Evolutionary conservation across 768 basidiomycete genomes (phyloP).

Genomic region (Pleurotus ostreatus): DNA sequence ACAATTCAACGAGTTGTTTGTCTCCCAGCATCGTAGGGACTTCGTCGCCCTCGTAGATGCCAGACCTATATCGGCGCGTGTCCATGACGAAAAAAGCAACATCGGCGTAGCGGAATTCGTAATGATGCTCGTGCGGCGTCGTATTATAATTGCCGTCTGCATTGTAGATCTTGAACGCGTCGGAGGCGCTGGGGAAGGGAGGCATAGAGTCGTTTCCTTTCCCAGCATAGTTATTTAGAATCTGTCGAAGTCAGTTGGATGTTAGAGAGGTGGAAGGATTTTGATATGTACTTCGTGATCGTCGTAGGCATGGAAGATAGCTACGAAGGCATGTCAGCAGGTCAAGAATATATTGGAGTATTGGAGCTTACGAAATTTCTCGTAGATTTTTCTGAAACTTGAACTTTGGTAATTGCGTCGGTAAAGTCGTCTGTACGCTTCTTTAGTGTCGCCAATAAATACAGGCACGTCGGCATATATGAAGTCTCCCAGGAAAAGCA

Average conservation of each 20-base stretch:
- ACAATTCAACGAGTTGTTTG: conserved; percentile 53
- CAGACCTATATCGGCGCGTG: conserved; percentile 56
- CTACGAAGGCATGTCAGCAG: conserved; percentile 30
- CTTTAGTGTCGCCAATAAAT: conserved; percentile 53
- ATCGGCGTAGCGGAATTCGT: conserved; percentile 62
- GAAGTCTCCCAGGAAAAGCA: conserved; percentile 72
- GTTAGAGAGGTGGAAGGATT: neutral
- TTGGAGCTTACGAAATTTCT: conserved; percentile 55
- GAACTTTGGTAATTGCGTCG: conserved; percentile 61
- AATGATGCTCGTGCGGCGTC: conserved; percentile 44
- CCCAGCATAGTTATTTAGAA: conserved; percentile 67
- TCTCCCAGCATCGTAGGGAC: conserved; percentile 68
- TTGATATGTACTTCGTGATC: conserved; percentile 55
- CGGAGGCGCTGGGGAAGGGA: conserved; percentile 55
- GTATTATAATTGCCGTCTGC: conserved; percentile 62
- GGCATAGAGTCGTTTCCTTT: conserved; percentile 45
- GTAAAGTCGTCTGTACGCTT: conserved; percentile 63
- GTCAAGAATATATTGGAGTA: neutral
- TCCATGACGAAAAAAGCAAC: conserved; percentile 78
- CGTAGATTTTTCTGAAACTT: conserved; percentile 65
- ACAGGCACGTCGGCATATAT: conserved; percentile 73
- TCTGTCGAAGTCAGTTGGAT: conserved; percentile 24
- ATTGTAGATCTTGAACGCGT: conserved; percentile 61
- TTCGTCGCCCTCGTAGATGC: conserved; percentile 30
- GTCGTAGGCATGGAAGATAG: conserved; percentile 66